Evolutionary conservation across 2,329 filamentous ascomycete genomes (phyloP), one percentile per base, ranked within the genome.

Genomic region (Verticillium klebahnii): DNA sequence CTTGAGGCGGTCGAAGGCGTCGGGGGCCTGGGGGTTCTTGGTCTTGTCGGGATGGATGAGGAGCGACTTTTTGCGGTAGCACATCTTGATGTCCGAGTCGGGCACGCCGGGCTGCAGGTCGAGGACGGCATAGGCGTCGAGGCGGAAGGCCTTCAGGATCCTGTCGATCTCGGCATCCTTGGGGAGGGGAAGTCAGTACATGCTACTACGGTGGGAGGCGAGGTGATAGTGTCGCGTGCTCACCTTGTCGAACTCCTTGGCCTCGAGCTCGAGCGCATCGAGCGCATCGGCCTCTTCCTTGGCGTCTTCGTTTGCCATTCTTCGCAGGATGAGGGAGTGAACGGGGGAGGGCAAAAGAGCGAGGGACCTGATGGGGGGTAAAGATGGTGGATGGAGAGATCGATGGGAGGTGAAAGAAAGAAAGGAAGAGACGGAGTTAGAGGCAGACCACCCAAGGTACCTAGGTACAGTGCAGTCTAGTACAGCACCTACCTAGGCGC

Each of bases 41-140:
- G 95, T 97, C 77, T 99, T 99, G 81, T 99, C 95, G 7, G 95
- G 95, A 80, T 99, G 95, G 80, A 99, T 98, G 57, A 99, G 88
- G 62, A 99, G 89, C n/a, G 95, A 99, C 77, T 97, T 98, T 71
- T 92, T 93, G 81, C 95, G 93, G 80, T 98, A 99, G 68, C 86
- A 86, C 69, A 89, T 82, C 78, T 97, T 98, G 82, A 99, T 98
- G 78, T 98, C 95, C 63, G 92, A 93, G 69, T 98, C 94, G 61
- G 95, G 88, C 23, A 98, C 92, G 72, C 95, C 95, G 3, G 95
- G 95, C 74, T 97, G 93, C 56, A 99, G 90, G 75, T 96, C 95
- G 56, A 99, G 89, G 57, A 99, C 92, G 58, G 94, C 92, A 75
- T 99, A 99, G 69, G 85, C 84, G 73, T 87, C 82, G 19, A 87